Evolutionary conservation across 2,329 filamentous ascomycete genomes (phyloP), one percentile per base, ranked within the genome.

Genomic region (Fusarium humuli): DNA sequence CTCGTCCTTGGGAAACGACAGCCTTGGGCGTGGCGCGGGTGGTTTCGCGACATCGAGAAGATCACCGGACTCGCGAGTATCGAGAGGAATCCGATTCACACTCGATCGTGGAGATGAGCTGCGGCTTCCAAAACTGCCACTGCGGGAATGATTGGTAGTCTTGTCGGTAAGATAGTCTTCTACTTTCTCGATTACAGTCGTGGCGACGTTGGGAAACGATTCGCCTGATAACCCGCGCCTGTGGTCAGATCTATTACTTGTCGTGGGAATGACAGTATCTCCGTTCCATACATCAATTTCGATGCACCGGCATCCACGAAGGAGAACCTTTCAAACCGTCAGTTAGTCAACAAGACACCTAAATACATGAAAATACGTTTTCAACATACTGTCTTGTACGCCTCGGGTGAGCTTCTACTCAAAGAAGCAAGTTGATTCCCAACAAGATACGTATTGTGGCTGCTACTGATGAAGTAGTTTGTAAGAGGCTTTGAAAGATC

Each of bases 221-320:
- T 81, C 82, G 22, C 80, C 82, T 2, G 86, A 87, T 10, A 85
- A 72, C 45, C 82, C 82, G 34, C 83, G 82, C 58, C 80, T 80
- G 69, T 88, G 86, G 9, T 82, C 80, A 1, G 82, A 80, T 48
- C 79, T 83, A 29, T 81, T 79, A 23, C 76, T 68, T 41, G 63
- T 72, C 7, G 77, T 78, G 7, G 77, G 78, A 6, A 79, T 76
- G 45, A 78, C 79, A 20, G 83, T 78, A 67, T 87, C 83, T 14
- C 94, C 93, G 79, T 98, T 93, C 92, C 94, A 97, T 5, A 98
- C 94, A 76, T 98, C 95, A 58, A 98, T 96, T 79, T 98, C 94
- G 48, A 98, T 94, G 76, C 94, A 98, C 66, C 94, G 90, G 76
- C 94, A 97, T 49, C 93, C 92, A 54, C 89, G 87, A 37, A 88